Conservation (phyloP, 1,284 basidiomycete genomes). For the Lignosus rhinocerotis region DNA sequence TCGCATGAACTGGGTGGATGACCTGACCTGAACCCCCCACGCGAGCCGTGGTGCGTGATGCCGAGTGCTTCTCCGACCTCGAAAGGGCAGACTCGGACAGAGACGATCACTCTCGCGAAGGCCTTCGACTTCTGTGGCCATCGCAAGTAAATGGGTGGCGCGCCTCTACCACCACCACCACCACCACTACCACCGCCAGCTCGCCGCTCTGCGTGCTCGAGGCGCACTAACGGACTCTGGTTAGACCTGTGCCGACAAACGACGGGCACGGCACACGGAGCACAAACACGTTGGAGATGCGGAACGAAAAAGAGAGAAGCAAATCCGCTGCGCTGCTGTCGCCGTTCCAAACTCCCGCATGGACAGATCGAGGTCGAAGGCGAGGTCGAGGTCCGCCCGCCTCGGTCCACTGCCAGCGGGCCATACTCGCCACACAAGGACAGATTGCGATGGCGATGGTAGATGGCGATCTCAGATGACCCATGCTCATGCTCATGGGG, state of each 20-base stretch:
- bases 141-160: background rate
- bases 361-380: background rate
- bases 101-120: background rate
- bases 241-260: background rate
- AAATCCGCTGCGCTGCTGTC: background rate
- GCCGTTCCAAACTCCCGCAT: background rate
- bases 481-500: background rate
- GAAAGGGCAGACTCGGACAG: background rate
- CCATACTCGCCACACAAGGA: background rate
- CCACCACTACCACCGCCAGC: background rate
- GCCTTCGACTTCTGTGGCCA: background rate
- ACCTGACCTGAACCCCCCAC: background rate
- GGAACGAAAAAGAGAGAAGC: background rate
- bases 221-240: background rate
- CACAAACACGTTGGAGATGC: background rate
- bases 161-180: background rate
- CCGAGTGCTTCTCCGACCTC: background rate
- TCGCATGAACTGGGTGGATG: background rate
- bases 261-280: background rate
- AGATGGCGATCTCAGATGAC: no score
- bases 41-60: background rate
- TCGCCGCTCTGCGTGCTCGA: background rate
- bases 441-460: background rate
- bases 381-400: background rate
- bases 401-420: background rate